A percentile compares a stretch with the other conserved stretches of the same genome.
phyloP scores from a whole-genome alignment of 75 land plant genomes.

The Azolla pinnata region DNA sequence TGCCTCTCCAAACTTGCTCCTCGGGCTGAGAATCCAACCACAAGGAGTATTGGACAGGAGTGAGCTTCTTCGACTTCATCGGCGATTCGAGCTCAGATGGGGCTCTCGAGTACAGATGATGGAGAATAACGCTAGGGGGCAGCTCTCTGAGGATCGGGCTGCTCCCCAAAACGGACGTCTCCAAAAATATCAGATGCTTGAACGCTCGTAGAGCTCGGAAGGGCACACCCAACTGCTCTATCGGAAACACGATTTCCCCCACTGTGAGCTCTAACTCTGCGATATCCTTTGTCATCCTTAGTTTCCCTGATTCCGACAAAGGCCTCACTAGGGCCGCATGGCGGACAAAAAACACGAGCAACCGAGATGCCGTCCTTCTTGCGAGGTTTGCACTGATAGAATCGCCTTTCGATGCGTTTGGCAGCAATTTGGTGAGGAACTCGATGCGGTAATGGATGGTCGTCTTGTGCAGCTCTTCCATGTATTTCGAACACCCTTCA shows the following conservation, averaged over 20 bases:
- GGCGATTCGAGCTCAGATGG: constrained; percentile 93
- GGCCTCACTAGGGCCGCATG: constrained; percentile 92
- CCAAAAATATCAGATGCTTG: constrained; percentile 78
- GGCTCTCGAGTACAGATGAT: constrained; percentile 80
- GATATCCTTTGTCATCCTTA: constrained; percentile 87
- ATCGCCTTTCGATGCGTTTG: constrained; percentile 44
- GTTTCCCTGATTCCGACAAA: constrained; percentile 92
- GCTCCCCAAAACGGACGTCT: constrained; percentile 57
- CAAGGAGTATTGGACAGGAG: constrained; percentile 68
- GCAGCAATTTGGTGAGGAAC: constrained; percentile 72
- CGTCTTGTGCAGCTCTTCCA: constrained; percentile 81
- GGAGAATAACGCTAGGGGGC: constrained; percentile 76
- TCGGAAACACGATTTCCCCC: constrained; percentile 83
- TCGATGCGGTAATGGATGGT: constrained; percentile 68
- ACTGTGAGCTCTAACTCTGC: constrained; percentile 94
- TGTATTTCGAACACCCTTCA: constrained; percentile 60
- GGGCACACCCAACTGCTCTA: constrained; percentile 90
- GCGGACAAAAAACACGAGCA: constrained; percentile 69
- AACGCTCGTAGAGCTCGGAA: constrained; percentile 90
- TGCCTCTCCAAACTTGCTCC: constrained; percentile 84
- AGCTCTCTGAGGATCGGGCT: constrained; percentile 82
- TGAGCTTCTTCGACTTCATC: constrained; percentile 63
- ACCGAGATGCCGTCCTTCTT: constrained; percentile 84
- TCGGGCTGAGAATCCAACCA: constrained; percentile 96
- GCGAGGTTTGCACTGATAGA: constrained; percentile 72